phyloP scores from a whole-genome alignment of 352 stramenopile genomes.

The Globisporangium nagaii region DNA sequence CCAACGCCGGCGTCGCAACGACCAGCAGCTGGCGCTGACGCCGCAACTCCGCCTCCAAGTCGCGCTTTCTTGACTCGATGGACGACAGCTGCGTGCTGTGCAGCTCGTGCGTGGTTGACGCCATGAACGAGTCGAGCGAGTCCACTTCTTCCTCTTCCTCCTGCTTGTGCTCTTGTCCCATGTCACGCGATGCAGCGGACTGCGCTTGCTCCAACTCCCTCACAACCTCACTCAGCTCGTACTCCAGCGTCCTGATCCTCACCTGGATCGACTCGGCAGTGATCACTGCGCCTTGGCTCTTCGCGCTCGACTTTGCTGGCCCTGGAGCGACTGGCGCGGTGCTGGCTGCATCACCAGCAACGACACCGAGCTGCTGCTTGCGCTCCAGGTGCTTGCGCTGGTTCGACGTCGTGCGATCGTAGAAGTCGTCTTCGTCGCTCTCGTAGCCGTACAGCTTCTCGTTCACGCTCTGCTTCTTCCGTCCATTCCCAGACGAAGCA shows the following conservation, averaged over 20 bases:
- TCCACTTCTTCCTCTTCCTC: slow-evolving; percentile 28
- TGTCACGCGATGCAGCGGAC: not conserved
- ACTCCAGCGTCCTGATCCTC: slow-evolving; percentile 36
- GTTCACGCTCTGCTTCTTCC: slow-evolving; percentile 18
- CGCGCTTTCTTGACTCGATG: slow-evolving; percentile 16
- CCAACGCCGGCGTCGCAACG: slow-evolving; percentile 51
- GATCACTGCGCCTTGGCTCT: slow-evolving; percentile 20
- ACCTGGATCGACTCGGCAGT: slow-evolving; percentile 50
- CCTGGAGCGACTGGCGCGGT: not conserved
- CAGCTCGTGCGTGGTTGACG: slow-evolving; percentile 41
- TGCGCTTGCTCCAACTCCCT: slow-evolving; percentile 13
- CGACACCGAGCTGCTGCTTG: slow-evolving; percentile 19
- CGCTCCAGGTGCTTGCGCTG: slow-evolving; percentile 35
- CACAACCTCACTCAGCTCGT: slow-evolving; percentile 25
- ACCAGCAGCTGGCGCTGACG: slow-evolving; percentile 41
- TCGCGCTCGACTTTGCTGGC: not conserved
- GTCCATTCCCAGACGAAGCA: not conserved
- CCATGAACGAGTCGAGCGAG: slow-evolving; percentile 68
- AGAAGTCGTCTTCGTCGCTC: slow-evolving; percentile 79
- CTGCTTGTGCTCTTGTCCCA: slow-evolving; percentile 13
- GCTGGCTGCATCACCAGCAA: not conserved
- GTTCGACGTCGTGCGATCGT: slow-evolving; percentile 65
- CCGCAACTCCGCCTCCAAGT: slow-evolving; percentile 33
- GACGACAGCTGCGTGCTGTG: slow-evolving; percentile 25
- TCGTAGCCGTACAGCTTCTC: slow-evolving; percentile 43